Base-by-base conservation (phyloP, 176 grass and related monocot species). In the Raddia guianensis region DNA sequence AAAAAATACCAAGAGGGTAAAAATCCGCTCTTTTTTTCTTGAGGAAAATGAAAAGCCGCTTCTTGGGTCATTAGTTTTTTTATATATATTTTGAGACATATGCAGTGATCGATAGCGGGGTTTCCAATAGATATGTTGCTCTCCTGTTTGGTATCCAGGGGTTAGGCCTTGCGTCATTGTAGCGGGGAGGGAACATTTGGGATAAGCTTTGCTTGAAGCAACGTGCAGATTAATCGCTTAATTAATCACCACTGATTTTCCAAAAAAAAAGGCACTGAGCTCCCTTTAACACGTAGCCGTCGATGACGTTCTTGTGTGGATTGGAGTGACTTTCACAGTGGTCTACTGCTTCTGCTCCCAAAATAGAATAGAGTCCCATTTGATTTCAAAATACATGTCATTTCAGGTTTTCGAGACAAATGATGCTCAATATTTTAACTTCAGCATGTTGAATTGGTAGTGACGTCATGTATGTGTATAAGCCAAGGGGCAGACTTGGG, bases 151-250 rank as follows among this genome's bases (percentile, higher is more conserved):
- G 54, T 55, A 56, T 80, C 49, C 57, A 49, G 55, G 82, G 13
- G 48, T n/a, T 49, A 12, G 68, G 60, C 62, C 33, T 72, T 9
- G 34, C 33, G 50, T 59, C 40, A 83, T 21, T n/a, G 14, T 68
- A 45, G 68, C 37, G 37, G 37, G 37, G 37, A 40, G 86, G 85
- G 74, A 50, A 57, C 80, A 75, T 56, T 84, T 68, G 69, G 81
- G 76, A 80, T 70, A 83, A 57, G 48, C 63, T 14, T 73, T 70
- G 70, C 63, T 70, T 84, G 54, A 75, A 79, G 70, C 76, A 79
- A 68, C 68, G n/a, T 65, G 79, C 37, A 35, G 56, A 44, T 12
- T 56, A 64, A 44, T 8, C 44, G 86, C 44, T 77, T 66, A 83
- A 53, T 71, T 70, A 72, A 14, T 68, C 69, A 6, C 47, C 54